Percentiles rank a stretch among this genome's conserved stretches.
phyloP scores from a whole-genome alignment of 2,329 filamentous ascomycete genomes.

The Epichloe gansuensis region DNA sequence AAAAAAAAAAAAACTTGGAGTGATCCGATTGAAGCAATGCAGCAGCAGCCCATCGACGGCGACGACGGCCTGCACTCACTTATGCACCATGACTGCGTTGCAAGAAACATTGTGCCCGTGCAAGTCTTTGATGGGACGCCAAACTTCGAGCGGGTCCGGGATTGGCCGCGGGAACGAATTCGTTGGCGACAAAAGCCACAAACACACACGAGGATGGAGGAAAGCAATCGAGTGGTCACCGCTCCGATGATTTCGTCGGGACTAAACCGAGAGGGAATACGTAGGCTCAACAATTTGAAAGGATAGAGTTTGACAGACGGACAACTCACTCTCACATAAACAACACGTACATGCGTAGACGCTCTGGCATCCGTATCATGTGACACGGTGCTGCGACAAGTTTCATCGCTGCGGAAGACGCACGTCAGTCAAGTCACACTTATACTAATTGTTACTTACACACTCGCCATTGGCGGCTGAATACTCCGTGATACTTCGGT shows the following conservation, averaged over 20 bases:
- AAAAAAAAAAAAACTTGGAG: too few relatives aligned
- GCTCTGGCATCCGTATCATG: background rate
- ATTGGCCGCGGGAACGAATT: slow-evolving; percentile 2
- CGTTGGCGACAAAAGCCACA: background rate
- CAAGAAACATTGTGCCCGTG: slow-evolving; percentile 1
- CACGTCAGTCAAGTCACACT: background rate
- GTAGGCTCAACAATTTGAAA: too few relatives aligned
- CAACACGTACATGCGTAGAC: background rate
- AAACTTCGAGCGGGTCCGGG: background rate
- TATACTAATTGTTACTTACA: too few relatives aligned
- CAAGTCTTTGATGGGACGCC: background rate
- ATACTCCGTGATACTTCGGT: too few relatives aligned
- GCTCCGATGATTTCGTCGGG: too few relatives aligned
- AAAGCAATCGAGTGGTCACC: too few relatives aligned
- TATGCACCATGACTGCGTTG: slow-evolving; percentile 1
- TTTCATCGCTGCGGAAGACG: background rate
- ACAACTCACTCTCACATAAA: too few relatives aligned
- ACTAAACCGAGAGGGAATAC: too few relatives aligned
- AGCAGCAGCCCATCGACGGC: background rate
- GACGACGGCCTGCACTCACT: background rate
- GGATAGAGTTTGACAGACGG: too few relatives aligned
- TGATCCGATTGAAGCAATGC: too few relatives aligned
- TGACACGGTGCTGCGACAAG: background rate
- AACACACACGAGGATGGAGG: too few relatives aligned
- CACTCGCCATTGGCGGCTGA: too few relatives aligned